phyloP scores from a whole-genome alignment of 345 rosid species.

The Diplotaxis tenuifolia region DNA sequence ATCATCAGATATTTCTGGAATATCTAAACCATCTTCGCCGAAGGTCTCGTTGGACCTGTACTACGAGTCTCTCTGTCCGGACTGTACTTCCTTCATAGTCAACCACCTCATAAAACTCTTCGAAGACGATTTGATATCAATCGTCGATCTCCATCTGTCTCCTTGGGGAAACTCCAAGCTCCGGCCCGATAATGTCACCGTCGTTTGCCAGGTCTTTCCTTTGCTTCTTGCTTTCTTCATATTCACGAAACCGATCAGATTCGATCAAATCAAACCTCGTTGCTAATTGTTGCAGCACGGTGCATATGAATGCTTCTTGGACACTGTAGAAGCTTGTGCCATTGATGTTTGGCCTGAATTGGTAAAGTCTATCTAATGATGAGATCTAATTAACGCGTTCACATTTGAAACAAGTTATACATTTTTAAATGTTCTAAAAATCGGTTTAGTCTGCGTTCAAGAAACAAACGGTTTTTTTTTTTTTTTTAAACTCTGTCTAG shows the following conservation, averaged over 20 bases:
- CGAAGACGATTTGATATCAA: conserved; percentile 56
- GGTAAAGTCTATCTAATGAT: conserved; percentile 49
- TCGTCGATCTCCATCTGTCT: conserved; percentile 65
- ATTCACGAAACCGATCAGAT: conserved; percentile 1
- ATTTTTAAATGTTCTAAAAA: too few relatives aligned
- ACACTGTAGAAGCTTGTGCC: conserved; percentile 90
- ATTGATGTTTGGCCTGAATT: conserved; percentile 67
- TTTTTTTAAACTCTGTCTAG: too few relatives aligned
- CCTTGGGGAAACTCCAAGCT: conserved; percentile 86
- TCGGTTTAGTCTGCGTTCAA: too few relatives aligned
- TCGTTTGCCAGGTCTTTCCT: conserved; percentile 72
- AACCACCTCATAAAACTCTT: conserved; percentile 55
- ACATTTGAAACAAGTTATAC: not conserved
- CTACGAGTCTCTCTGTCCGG: conserved; percentile 86
- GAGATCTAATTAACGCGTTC: not conserved
- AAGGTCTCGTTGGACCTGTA: conserved; percentile 59
- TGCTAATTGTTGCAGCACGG: conserved; percentile 66
- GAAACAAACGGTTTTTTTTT: too few relatives aligned
- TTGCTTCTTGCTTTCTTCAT: not conserved
- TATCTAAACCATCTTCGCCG: conserved; percentile 3
- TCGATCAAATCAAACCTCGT: conserved; percentile 4
- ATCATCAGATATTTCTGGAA: conserved; percentile 25
- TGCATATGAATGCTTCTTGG: conserved; percentile 70
- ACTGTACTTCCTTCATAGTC: conserved; percentile 62
- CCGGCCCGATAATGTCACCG: conserved; percentile 47